Evolutionary conservation across 2,329 filamentous ascomycete species (phyloP), one percentile per base, ranked within the genome.

Genomic region (Talaromyces sp.): DNA sequence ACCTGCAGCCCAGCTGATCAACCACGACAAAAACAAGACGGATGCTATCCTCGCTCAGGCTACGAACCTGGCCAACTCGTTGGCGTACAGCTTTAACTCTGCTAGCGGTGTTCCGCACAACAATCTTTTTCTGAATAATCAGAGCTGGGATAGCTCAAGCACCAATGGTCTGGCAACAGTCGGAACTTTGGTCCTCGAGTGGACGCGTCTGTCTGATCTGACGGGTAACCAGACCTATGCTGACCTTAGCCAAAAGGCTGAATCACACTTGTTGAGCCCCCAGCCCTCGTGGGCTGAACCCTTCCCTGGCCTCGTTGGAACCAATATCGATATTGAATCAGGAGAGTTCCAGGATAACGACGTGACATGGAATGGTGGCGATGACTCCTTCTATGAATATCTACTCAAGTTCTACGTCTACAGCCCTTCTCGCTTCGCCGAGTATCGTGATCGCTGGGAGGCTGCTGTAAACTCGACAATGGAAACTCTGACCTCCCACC

Each of bases 371-470:
- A 83, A 84, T 38, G 90, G 88, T 55, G 88, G 89, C 6, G 83
- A 83, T 32, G 91, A 96, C 73, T 90, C 86, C 50, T 96, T 88
- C 77, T 96, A 96, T 76, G 90, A 96, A 75, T 96, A 96, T 68
- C 82, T 96, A 32, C 87, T 96, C 73, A 96, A 96, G 80, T 93
- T 95, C 89, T 95, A 87, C 68, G 75, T 93, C 58, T 96, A 96
- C 72, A 88, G 93, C 69, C 80, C 85, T 0, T 66, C 73, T 6
- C 81, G 85, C 2, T 96, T 89, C 67, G 74, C 68, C 1, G 63
- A 73, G 2, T 91, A 93, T 76, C 86, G 82, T 68, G 87, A 93
- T 64, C 85, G 86, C 53, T 96, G 91, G 91, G 77, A 90, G 51
- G 70, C 81, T 0, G 91, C 91, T 2, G 89, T 86, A 56, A 86